A percentile compares a stretch with the other conserved stretches of the same genome.
Evolutionary conservation across 176 grass and related monocot species (phyloP).

Genomic region (Avena eriantha): DNA sequence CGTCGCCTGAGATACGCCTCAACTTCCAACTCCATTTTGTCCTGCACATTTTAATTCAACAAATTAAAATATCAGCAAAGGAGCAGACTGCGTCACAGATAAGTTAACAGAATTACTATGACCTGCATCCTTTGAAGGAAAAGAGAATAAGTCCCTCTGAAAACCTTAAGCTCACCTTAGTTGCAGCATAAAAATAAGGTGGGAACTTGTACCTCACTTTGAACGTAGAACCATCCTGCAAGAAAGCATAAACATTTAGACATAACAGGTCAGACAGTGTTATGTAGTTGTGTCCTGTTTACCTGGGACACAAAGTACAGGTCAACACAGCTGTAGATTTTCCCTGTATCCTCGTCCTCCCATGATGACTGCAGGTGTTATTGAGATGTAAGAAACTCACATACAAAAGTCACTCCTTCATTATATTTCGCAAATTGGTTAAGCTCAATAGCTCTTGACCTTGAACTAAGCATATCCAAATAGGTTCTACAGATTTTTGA

Average conservation of each 20-base stretch:
- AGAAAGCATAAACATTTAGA: constrained; percentile 38
- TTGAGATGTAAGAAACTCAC: constrained; percentile 12
- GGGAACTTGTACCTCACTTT: constrained; percentile 92
- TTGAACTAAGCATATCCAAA: constrained; percentile 23
- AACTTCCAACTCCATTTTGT: constrained; percentile 90
- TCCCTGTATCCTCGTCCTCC: constrained; percentile 89
- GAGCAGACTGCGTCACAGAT: constrained; percentile 5
- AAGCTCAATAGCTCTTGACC: constrained; percentile 2
- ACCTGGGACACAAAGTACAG: constrained; percentile 94
- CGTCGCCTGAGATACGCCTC: constrained; percentile 88
- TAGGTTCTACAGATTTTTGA: constrained; percentile 31
- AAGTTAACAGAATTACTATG: constrained; percentile 23
- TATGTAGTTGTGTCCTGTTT: constrained; percentile 31
- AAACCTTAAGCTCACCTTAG: constrained; percentile 65
- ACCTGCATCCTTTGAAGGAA: constrained; percentile 12
- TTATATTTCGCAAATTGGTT: constrained; percentile 22
- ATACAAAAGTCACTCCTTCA: constrained; percentile 5
- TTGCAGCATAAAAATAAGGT: constrained; percentile 94
- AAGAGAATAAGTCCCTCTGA: constrained; percentile 22
- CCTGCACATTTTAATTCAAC: constrained; percentile 53
- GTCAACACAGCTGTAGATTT: constrained; percentile 92
- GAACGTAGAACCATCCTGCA: constrained; percentile 92
- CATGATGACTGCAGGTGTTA: constrained; percentile 80
- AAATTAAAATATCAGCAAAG: constrained; percentile 33
- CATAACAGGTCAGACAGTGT: constrained; percentile 15